These are phyloP conservation scores for Candida peoriensis DNA, from an alignment of 805 yeast genomes.

Conservation along the genomic window DNA sequence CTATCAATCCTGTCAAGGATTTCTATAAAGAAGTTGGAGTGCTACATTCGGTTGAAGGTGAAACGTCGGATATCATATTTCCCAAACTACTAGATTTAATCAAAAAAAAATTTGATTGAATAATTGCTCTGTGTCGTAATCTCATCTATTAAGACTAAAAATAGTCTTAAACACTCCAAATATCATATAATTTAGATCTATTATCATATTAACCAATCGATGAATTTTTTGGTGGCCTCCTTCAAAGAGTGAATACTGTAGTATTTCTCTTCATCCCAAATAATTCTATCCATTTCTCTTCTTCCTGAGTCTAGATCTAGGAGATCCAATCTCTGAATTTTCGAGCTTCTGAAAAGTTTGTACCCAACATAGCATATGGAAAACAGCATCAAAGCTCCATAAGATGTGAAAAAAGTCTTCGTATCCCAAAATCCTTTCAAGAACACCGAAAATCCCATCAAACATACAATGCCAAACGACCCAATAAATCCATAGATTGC, in stretches of 20 bases:
- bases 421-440: constrained; percentile 53
- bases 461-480: constrained; percentile 42
- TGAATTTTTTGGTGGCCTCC: constrained; percentile 23
- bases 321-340: constrained; percentile 63
- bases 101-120: constrained; percentile 27
- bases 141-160: not conserved
- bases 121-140: no score
- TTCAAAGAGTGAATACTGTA: constrained; percentile 27
- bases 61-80: constrained; percentile 77
- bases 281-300: constrained; percentile 72
- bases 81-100: constrained; percentile 56
- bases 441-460: constrained; percentile 62
- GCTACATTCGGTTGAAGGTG: constrained; percentile 58
- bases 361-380: constrained; percentile 47
- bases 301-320: constrained; percentile 81
- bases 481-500: constrained; percentile 61
- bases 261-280: constrained; percentile 71
- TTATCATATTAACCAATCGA: constrained; percentile 27
- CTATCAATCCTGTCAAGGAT: constrained; percentile 59
- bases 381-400: constrained; percentile 56
- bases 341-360: constrained; percentile 55
- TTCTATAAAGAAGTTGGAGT: constrained; percentile 50
- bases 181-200: not conserved
- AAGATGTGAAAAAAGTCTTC: constrained; percentile 58
- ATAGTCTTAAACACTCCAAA: not conserved